phyloP scores from a whole-genome alignment of 331 rosid genomes.

The Malus hybrid region DNA sequence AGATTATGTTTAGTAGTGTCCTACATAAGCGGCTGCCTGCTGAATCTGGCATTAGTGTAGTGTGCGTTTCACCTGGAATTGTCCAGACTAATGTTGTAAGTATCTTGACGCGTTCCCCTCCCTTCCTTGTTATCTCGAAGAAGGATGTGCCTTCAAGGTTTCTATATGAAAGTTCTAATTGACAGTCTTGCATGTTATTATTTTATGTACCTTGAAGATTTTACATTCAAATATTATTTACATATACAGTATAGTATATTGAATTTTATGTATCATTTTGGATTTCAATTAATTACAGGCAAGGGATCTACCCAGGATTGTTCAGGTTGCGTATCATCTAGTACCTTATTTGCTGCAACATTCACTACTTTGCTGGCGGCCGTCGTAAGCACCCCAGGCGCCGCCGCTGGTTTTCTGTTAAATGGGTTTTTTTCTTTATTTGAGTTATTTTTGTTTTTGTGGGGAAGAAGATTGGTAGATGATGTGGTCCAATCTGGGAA shows the following conservation, averaged over 20 bases:
- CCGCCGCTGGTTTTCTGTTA: too few species aligned
- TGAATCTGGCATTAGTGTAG: constrained; percentile 71
- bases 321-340: constrained; percentile 80
- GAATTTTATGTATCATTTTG: not conserved
- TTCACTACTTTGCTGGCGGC: too few species aligned
- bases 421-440: too few species aligned
- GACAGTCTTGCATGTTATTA: not conserved
- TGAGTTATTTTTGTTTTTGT: too few species aligned
- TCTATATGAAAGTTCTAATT: not conserved
- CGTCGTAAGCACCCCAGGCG: too few species aligned
- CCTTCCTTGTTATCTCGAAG: not conserved
- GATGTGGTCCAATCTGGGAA: too few species aligned
- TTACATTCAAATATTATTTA: not conserved
- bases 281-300: constrained; percentile 50
- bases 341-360: constrained; percentile 96
- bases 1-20: constrained; percentile 93
- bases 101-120: constrained; percentile 9
- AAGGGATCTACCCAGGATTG: constrained; percentile 72
- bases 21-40: constrained; percentile 76
- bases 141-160: not conserved
- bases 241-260: not conserved
- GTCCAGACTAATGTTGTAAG: constrained; percentile 97
- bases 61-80: constrained; percentile 93
- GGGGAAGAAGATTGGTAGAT: too few species aligned
- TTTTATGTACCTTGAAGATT: not conserved